A percentile compares a stretch with the other conserved stretches of the same genome.
phyloP scores from a whole-genome alignment of 495 filamentous ascomycete species.

The Schizothecium vesticola region DNA sequence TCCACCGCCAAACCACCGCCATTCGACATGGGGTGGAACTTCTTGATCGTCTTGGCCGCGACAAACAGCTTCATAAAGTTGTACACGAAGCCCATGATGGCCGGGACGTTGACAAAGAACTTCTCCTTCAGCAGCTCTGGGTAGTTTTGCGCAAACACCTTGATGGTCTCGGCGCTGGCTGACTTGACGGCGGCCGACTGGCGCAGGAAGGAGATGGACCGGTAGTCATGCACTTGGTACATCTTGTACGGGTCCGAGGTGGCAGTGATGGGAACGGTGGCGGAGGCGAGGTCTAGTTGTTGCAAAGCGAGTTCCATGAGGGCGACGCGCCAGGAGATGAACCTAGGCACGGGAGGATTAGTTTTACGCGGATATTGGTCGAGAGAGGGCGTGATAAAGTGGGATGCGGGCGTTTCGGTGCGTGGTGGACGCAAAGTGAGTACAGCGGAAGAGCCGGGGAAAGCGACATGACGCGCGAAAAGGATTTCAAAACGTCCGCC shows the following conservation, averaged over 20 bases:
- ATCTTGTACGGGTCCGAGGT: slow-evolving; percentile 80
- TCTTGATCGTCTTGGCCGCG: slow-evolving; percentile 71
- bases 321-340: slow-evolving; percentile 77
- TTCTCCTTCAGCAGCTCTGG: slow-evolving; percentile 82
- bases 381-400: too few species aligned
- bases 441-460: too few species aligned
- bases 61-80: slow-evolving; percentile 72
- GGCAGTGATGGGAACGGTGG: slow-evolving; percentile 67
- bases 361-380: not conserved
- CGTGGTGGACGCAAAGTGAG: too few species aligned
- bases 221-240: slow-evolving; percentile 87
- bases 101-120: slow-evolving; percentile 88
- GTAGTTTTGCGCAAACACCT: slow-evolving; percentile 70
- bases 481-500: too few species aligned
- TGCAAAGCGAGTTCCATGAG: slow-evolving; percentile 78
- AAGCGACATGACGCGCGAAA: too few species aligned
- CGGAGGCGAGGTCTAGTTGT: slow-evolving; percentile 59
- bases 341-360: slow-evolving; percentile 41
- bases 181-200: slow-evolving; percentile 62
- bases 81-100: slow-evolving; percentile 85
- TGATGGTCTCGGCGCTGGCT: slow-evolving; percentile 71
- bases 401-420: too few species aligned
- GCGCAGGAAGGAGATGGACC: slow-evolving; percentile 73
- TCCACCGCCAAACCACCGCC: slow-evolving; percentile 64
- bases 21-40: slow-evolving; percentile 77